Conservation (phyloP, 2,329 filamentous ascomycete species). For the Whalleya microplaca region DNA sequence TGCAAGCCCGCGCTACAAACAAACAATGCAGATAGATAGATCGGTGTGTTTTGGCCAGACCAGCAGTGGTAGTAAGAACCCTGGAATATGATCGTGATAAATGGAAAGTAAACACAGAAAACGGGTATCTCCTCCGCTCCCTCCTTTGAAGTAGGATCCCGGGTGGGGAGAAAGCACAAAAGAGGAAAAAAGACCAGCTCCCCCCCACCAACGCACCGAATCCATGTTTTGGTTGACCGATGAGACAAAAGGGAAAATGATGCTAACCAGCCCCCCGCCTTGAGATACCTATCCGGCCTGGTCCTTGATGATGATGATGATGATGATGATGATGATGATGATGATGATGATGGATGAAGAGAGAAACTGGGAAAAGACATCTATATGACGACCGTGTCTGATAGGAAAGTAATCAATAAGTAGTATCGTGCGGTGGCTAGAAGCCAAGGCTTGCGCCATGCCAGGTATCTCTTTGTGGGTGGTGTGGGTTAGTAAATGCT, state of each 20-base stretch:
- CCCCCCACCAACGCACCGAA: not conserved
- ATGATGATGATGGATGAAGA: too few relatives aligned
- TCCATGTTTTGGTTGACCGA: not conserved
- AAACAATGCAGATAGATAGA: too few relatives aligned
- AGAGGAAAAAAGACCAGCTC: conserved; percentile 4
- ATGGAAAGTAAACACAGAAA: conserved; percentile 9
- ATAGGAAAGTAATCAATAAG: too few relatives aligned
- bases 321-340: too few relatives aligned
- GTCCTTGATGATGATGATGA: too few relatives aligned
- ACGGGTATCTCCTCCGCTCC: conserved; percentile 36
- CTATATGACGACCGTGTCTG: too few relatives aligned
- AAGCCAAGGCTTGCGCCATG: too few relatives aligned
- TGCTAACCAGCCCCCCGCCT: conserved; percentile 17
- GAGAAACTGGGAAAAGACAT: too few relatives aligned
- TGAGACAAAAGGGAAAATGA: conserved; percentile 6
- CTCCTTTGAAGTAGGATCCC: conserved; percentile 10
- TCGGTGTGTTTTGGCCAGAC: too few relatives aligned
- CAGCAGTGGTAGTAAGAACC: too few relatives aligned
- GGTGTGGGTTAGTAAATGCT: not conserved
- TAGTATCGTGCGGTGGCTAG: too few relatives aligned
- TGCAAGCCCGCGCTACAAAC: conserved; percentile 9
- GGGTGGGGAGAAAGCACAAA: conserved; percentile 3
- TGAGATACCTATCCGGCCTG: conserved; percentile 4
- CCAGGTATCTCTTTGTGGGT: not conserved
- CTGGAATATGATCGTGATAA: conserved; percentile 7